Evolutionary conservation across 345 rosid species (phyloP).

Genomic region (Eucalyptus erythrocorys): DNA sequence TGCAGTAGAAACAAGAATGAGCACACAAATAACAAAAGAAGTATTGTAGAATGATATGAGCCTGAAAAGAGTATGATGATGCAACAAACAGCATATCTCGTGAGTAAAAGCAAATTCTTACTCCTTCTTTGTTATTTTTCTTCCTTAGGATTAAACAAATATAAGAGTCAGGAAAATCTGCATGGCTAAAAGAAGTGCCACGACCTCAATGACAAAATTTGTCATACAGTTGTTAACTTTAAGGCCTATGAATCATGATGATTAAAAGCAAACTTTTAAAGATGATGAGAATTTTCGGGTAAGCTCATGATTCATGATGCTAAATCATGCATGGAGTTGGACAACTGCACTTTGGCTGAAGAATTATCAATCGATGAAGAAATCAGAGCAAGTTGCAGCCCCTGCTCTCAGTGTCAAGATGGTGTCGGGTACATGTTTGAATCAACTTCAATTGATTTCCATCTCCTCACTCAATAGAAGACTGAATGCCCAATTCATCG

Average conservation of each 20-base stretch:
- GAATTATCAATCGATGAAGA: not conserved
- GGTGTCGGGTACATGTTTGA: not conserved
- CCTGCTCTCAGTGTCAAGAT: not conserved
- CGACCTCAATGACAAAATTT: not conserved
- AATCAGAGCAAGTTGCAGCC: not conserved
- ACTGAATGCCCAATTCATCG: not conserved
- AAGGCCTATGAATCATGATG: not conserved
- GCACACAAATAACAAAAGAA: not conserved
- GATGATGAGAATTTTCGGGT: not conserved
- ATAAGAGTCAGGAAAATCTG: not conserved
- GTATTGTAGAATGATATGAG: not conserved
- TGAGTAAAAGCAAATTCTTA: not conserved
- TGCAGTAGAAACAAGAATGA: slow-evolving; percentile 10
- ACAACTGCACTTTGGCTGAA: not conserved
- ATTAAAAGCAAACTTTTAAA: not conserved
- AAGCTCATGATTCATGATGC: not conserved
- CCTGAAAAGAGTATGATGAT: not conserved
- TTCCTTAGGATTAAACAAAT: not conserved
- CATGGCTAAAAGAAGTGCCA: not conserved
- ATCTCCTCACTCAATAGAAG: not conserved
- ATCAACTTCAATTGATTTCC: not conserved
- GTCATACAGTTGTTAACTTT: not conserved
- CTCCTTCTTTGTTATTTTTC: not conserved
- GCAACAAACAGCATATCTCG: not conserved
- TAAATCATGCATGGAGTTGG: not conserved